A percentile compares a stretch with the other conserved stretches of the same genome.
These are phyloP conservation scores for Metschnikowia reukaufii DNA, from an alignment of 805 yeast genomes.

Conservation along the genomic window DNA sequence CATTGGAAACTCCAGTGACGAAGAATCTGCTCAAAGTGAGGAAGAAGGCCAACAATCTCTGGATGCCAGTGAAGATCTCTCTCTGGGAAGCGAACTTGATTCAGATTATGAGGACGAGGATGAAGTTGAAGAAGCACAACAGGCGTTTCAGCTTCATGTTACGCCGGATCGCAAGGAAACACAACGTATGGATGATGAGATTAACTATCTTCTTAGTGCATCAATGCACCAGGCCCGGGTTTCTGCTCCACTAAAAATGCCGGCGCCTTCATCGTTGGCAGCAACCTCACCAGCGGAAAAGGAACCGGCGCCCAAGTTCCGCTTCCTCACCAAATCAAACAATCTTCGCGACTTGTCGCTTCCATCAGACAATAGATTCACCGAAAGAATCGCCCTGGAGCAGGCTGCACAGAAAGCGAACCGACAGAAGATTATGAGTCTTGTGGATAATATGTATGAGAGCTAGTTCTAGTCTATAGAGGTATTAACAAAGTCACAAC, in stretches of 20 bases:
- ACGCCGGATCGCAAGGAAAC: constrained; percentile 7
- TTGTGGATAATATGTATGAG: constrained; percentile 46
- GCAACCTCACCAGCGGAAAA: constrained; percentile 25
- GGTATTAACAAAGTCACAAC: not conserved
- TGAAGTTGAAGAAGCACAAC: constrained; percentile 16
- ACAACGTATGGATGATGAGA: constrained; percentile 9
- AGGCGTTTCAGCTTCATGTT: constrained; percentile 2
- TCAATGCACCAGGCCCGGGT: constrained; percentile 2
- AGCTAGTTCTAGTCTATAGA: constrained; percentile 4
- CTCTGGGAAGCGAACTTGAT: constrained; percentile 20
- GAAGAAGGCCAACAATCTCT: not conserved
- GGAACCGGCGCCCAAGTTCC: constrained; percentile 32
- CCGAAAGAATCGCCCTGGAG: constrained; percentile 50
- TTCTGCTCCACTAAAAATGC: constrained; percentile 23
- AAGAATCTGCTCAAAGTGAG: constrained; percentile 5
- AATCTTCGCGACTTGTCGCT: constrained; percentile 48
- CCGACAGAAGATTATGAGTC: constrained; percentile 55
- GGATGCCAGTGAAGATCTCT: constrained; percentile 15
- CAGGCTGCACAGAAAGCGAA: constrained; percentile 52
- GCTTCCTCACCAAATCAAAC: constrained; percentile 56
- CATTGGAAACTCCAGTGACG: constrained; percentile 11
- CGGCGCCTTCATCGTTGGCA: constrained; percentile 21
- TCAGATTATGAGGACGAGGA: constrained; percentile 27
- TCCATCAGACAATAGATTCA: constrained; percentile 57
- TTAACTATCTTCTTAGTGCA: constrained; percentile 7